Evolutionary conservation across 768 basidiomycete genomes (phyloP).

Genomic region (Hygrophorus russula): DNA sequence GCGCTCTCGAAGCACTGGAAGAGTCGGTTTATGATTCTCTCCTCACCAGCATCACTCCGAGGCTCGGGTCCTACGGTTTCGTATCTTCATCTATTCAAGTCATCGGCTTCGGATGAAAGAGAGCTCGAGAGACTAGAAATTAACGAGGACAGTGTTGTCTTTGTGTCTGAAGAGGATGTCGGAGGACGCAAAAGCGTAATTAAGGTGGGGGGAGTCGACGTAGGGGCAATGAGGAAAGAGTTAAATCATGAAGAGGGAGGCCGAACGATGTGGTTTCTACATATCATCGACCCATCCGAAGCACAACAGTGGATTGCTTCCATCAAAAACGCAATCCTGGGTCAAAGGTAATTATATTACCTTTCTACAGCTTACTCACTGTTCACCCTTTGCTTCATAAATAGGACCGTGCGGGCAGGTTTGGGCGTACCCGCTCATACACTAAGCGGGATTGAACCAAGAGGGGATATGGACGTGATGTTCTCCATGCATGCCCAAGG

Average conservation of each 20-base stretch:
- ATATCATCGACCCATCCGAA: slow-evolving; percentile 48
- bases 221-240: slow-evolving; percentile 35
- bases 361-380: not conserved
- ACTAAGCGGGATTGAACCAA: slow-evolving; percentile 43
- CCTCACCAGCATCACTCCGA: slow-evolving; percentile 30
- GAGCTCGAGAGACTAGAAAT: slow-evolving; percentile 71
- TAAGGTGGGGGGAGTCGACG: slow-evolving; percentile 56
- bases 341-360: slow-evolving; percentile 41
- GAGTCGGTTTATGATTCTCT: slow-evolving; percentile 47
- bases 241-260: slow-evolving; percentile 36
- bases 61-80: slow-evolving; percentile 30
- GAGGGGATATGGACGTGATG: slow-evolving; percentile 79
- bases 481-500: slow-evolving; percentile 67
- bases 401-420: slow-evolving; percentile 60
- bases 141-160: slow-evolving; percentile 66
- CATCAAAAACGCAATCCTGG: slow-evolving; percentile 63
- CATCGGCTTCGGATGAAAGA: slow-evolving; percentile 41
- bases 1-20: slow-evolving; percentile 70
- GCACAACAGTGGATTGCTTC: slow-evolving; percentile 68
- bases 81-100: slow-evolving; percentile 70
- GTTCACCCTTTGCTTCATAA: slow-evolving; percentile 3
- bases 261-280: slow-evolving; percentile 58
- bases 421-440: slow-evolving; percentile 35
- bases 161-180: slow-evolving; percentile 51
- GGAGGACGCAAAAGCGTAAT: slow-evolving; percentile 42